Evolutionary conservation across 2,329 filamentous ascomycete species (phyloP), one percentile per base, ranked within the genome.

Genomic region (Epichloe coenophiala): DNA sequence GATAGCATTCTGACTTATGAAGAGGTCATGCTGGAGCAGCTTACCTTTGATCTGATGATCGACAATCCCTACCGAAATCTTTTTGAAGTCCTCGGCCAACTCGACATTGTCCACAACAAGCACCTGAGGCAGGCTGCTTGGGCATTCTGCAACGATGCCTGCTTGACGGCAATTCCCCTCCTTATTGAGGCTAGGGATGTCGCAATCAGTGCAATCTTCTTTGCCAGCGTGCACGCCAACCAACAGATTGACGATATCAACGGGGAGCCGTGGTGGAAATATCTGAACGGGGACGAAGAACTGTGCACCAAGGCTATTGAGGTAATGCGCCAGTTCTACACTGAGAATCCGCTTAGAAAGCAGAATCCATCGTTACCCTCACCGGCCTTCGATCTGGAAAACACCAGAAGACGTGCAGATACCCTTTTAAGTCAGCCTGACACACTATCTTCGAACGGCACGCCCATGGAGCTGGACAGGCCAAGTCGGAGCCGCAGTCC

Each of bases 1-100:
- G 93, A 98, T 63, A 93, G 85, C 52, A 95, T 98, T 51, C 72
- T 97, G 13, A 84, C 86, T 57, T 88, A 94, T 62, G 93, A 98
- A 68, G 93, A 97, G 64, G 73, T 91, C 42, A 85, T 98, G 71
- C 77, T 98, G 15, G 93, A 97, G 65, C 81, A 82, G 44, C 74
- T 98, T 17, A 97, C 90, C 53, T 98, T 98, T 65, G 93, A 98
- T 64, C 74, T 98, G 44, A 88, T 90, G 66, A 75, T 96, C 31
- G 86, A 94, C 57, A 87, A 89, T 53, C 91, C 93, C 0, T 93
- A 97, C 65, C 82, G 84, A 52, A 80, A 84, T 52, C 79, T 97
- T 31, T 88, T 88, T 66, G 81, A 91, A 51, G 83, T 90, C 61
- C 77, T 95, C 35, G 80, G 81, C 49, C 82, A 79, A 62, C 78